Conservation (phyloP, 306 rosid species). For the Oxytropis ochrocephala region DNA sequence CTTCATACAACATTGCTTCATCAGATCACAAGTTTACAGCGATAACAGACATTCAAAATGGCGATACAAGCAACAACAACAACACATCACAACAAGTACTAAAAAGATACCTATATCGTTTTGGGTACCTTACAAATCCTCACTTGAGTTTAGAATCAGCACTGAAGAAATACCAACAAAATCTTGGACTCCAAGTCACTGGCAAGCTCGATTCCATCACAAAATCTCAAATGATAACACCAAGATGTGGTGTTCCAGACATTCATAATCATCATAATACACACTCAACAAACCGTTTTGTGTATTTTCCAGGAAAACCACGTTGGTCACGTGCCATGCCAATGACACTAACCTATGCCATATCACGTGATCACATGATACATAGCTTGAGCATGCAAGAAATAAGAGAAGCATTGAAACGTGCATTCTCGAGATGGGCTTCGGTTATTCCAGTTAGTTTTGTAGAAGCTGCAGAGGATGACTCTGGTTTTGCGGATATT, state of each 20-base stretch:
- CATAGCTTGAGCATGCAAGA: conserved; percentile 33
- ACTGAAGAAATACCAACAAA: conserved; percentile 30
- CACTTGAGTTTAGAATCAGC: conserved; percentile 28
- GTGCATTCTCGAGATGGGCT: conserved; percentile 59
- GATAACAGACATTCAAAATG: conserved; percentile 6
- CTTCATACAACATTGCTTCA: conserved; percentile 10
- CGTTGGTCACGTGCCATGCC: conserved; percentile 63
- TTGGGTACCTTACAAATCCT: conserved; percentile 33
- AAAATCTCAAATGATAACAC: conserved; percentile 32
- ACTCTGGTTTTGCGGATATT: conserved; percentile 45
- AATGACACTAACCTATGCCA: conserved; percentile 55
- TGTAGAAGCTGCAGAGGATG: conserved; percentile 25
- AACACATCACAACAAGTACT: conserved; percentile 35
- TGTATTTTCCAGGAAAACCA: conserved; percentile 63
- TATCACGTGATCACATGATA: conserved; percentile 38
- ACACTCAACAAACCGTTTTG: conserved; percentile 35
- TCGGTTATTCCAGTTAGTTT: conserved; percentile 66
- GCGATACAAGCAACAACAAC: conserved; percentile 18
- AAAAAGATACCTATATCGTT: conserved; percentile 38
- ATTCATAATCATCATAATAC: background rate
- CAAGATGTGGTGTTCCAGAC: conserved; percentile 59
- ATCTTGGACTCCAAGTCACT: conserved; percentile 43
- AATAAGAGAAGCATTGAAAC: conserved; percentile 31
- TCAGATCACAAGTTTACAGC: background rate
- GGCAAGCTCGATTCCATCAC: conserved; percentile 48